Evolutionary conservation across 129 eudicot genomes (phyloP).

Genomic region (Arctium lappa): DNA sequence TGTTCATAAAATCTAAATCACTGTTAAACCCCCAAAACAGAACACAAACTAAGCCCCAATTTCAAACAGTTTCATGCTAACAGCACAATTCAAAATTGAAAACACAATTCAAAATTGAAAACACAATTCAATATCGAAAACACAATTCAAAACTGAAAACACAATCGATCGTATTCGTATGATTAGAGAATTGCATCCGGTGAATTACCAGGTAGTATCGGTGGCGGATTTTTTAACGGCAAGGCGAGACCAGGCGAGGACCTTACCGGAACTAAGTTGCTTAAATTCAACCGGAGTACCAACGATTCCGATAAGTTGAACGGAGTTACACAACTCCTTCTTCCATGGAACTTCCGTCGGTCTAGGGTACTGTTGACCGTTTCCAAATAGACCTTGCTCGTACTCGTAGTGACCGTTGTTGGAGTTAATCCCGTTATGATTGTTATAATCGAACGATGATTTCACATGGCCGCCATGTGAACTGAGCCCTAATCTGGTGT

Average conservation of each 20-base stretch:
- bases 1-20: background rate
- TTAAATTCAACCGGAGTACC: constrained; percentile 67
- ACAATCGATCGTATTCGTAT: background rate
- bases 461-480: constrained; percentile 10
- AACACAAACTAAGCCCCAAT: constrained; percentile 1
- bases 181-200: background rate
- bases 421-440: constrained; percentile 11
- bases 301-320: constrained; percentile 76
- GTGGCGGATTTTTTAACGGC: constrained; percentile 72
- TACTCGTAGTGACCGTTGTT: constrained; percentile 35
- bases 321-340: constrained; percentile 64
- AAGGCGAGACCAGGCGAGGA: constrained; percentile 74
- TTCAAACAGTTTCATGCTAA: background rate
- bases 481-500: constrained; percentile 8
- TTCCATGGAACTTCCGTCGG: constrained; percentile 80
- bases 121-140: background rate
- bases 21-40: background rate
- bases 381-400: constrained; percentile 27
- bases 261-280: constrained; percentile 74
- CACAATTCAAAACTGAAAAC: background rate
- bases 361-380: constrained; percentile 39
- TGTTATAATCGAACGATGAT: constrained; percentile 31
- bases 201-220: constrained; percentile 59
- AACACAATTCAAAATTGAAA: background rate
- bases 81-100: background rate